These are phyloP conservation scores for Fusarium fujikuroi DNA, from an alignment of 2,329 filamentous ascomycete genomes.

Conservation along the genomic window DNA sequence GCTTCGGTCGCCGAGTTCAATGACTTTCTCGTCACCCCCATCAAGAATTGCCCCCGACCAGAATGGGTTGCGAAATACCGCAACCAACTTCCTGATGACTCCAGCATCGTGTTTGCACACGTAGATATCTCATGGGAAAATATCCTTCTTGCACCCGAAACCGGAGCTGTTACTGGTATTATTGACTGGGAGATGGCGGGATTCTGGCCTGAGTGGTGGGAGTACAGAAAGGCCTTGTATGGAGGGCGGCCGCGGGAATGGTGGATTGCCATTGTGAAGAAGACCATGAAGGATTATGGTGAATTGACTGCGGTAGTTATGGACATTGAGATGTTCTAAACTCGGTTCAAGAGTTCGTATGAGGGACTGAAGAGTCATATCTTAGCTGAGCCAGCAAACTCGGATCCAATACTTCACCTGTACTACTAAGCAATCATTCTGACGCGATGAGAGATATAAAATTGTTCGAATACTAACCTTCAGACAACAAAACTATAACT, in stretches of 20 bases:
- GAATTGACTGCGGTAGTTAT: not conserved
- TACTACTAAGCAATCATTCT: no score
- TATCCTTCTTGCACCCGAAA: slow-evolving; percentile 26
- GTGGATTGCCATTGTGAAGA: not conserved
- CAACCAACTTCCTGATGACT: slow-evolving; percentile 31
- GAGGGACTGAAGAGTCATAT: no score
- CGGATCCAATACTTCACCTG: no score
- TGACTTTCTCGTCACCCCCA: not conserved
- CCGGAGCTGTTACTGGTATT: slow-evolving; percentile 11
- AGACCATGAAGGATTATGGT: not conserved
- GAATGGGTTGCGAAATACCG: not conserved
- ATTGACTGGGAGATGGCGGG: slow-evolving; percentile 45
- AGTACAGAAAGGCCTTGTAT: slow-evolving; percentile 43
- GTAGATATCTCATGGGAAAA: slow-evolving; percentile 39
- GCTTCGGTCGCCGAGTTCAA: not conserved
- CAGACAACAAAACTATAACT: not conserved
- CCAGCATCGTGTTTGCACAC: slow-evolving; percentile 38
- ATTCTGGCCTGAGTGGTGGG: slow-evolving; percentile 48
- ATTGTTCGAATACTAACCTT: no score
- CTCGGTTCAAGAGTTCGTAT: no score
- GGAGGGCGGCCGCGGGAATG: slow-evolving; percentile 27
- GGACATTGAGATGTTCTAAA: not conserved
- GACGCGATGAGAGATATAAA: no score
- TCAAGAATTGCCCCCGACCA: not conserved
- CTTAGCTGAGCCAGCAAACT: no score